A percentile compares a stretch with the other conserved stretches of the same genome.
Evolutionary conservation across 352 stramenopile genomes (phyloP).

Genomic region (Peronosclerospora sorghi): DNA sequence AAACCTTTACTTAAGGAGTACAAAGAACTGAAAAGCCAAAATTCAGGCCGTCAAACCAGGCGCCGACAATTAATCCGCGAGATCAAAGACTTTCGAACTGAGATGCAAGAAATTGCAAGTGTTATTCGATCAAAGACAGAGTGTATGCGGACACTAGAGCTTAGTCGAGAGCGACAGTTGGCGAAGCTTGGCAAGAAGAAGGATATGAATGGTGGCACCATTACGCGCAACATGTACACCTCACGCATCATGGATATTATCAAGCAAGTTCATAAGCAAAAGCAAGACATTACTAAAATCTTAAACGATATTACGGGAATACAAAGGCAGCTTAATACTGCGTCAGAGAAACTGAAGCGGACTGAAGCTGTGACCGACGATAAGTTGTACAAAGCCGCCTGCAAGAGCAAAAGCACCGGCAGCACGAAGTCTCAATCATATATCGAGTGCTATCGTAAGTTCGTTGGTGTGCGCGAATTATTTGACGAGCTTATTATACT

Average conservation of each 20-base stretch:
- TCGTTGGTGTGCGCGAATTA: slow-evolving; percentile 66
- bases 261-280: slow-evolving; percentile 85
- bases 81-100: slow-evolving; percentile 46
- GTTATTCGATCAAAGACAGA: slow-evolving; percentile 71
- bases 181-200: slow-evolving; percentile 12
- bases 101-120: slow-evolving; percentile 54
- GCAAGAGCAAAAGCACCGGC: slow-evolving; percentile 16
- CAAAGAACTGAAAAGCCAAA: slow-evolving; percentile 24
- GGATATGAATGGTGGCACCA: slow-evolving; percentile 5
- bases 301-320: slow-evolving; percentile 64
- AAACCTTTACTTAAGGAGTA: slow-evolving; percentile 39
- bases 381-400: slow-evolving; percentile 63
- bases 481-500: slow-evolving; percentile 75
- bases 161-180: slow-evolving; percentile 28
- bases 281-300: slow-evolving; percentile 76
- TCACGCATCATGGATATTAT: slow-evolving; percentile 87
- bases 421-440: slow-evolving; percentile 28
- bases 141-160: slow-evolving; percentile 38
- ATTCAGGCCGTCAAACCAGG: slow-evolving; percentile 39
- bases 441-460: slow-evolving; percentile 79
- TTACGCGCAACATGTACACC: slow-evolving; percentile 78
- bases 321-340: slow-evolving; percentile 72
- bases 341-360: slow-evolving; percentile 71
- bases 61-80: slow-evolving; percentile 50
- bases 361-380: slow-evolving; percentile 77